Conservation (phyloP, 176 grass and related monocot species). For the Aegilops speltoides region DNA sequence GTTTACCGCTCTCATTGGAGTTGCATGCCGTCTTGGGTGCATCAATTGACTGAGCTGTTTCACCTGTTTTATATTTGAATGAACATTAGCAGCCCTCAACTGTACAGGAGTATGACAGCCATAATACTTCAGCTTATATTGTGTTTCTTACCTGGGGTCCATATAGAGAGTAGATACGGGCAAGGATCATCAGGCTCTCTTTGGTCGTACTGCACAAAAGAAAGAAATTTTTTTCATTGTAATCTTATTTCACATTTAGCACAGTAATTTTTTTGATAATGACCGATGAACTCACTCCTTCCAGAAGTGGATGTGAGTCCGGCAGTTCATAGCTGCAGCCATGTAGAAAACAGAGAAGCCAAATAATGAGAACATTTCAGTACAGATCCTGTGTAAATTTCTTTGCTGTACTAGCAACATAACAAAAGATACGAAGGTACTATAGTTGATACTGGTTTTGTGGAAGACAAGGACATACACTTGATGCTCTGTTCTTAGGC, state of each 20-base stretch:
- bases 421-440: neutral
- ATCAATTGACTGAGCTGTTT: slow-evolving; percentile 83
- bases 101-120: neutral
- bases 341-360: slow-evolving; percentile 22
- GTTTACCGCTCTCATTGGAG: slow-evolving; percentile 43
- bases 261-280: neutral
- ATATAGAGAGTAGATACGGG: slow-evolving; percentile 77
- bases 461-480: slow-evolving; percentile 56
- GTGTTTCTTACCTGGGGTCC: slow-evolving; percentile 64
- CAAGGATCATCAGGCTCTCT: slow-evolving; percentile 78
- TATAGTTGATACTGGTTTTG: neutral
- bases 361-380: slow-evolving; percentile 11
- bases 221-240: slow-evolving; percentile 27
- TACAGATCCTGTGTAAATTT: neutral
- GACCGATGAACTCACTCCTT: slow-evolving; percentile 52
- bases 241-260: neutral
- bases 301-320: slow-evolving; percentile 62
- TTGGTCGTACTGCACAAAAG: slow-evolving; percentile 49
- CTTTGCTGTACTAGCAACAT: neutral
- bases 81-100: neutral
- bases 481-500: slow-evolving; percentile 86
- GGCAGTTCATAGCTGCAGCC: slow-evolving; percentile 77
- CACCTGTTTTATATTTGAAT: slow-evolving; percentile 48
- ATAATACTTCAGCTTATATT: slow-evolving; percentile 2
- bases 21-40: slow-evolving; percentile 64